Evolutionary conservation across 495 filamentous ascomycete species (phyloP), one percentile per base, ranked within the genome.

Genomic region (Penicillium egyptiacum): DNA sequence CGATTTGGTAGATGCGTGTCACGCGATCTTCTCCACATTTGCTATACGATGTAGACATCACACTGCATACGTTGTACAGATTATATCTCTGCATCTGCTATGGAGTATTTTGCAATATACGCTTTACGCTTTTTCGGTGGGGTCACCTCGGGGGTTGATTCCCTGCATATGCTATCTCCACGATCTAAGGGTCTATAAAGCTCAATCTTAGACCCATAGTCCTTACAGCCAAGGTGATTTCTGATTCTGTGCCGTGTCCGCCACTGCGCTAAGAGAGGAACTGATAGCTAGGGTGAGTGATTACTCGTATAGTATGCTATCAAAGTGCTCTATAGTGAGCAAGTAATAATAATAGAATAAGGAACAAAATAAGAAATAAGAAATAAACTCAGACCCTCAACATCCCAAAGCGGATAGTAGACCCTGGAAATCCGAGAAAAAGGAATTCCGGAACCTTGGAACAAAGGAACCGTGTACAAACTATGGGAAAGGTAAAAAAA

Each of bases 111-210:
- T 40, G 17, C 39, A 19, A n/a, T 46, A 33, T 37, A 25, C 16
- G 2, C 19, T 39, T 16, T 37, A 37, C 26, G 4, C 22, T 20
- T 39, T 39, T 17, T 7, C 16, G 35, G 49, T n/a, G 22, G 49
- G 22, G 19, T 40, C 55, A 46, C 55, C 50, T 64, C 56, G 59
- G 63, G 63, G 37, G 53, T 54, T 61, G 54, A 52, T 58, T 50
- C 46, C 55, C 58, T 66, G 59, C 57, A 66, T 63, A 50, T 66
- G 57, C 58, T 53, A 62, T 53, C 64, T 57, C 62, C 55, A 66
- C 63, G 62, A 68, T 68, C 57, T 62, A 30, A 23, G 26, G 26
- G 47, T 53, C 26, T 42, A 50, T 50, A 9, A 46, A 41, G n/a
- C 30, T 56, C 53, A 37, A 25, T 43, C 4, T 30, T 43, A n/a